Evolutionary conservation across 192 early-diverging fungal species (phyloP).

Genomic region (Podochytrium sp.): DNA sequence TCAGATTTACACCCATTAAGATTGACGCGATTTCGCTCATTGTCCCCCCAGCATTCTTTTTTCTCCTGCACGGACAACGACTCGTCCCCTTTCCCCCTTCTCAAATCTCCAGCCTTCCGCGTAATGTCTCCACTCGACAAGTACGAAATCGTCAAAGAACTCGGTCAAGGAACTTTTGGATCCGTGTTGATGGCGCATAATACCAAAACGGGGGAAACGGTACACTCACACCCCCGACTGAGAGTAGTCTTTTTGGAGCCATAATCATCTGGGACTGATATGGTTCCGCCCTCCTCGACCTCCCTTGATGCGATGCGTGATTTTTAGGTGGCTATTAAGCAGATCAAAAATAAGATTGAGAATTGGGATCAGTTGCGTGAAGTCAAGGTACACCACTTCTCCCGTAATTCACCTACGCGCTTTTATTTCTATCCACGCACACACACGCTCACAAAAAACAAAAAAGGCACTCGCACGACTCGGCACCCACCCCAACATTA

Average conservation of each 20-base stretch:
- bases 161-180: constrained; percentile 88
- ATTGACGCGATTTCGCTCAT: too few relatives aligned
- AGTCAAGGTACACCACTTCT: constrained; percentile 63
- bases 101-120: too few relatives aligned
- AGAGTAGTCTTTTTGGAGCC: too few relatives aligned
- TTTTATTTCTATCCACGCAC: not conserved
- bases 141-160: constrained; percentile 68
- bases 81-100: too few relatives aligned
- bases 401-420: not conserved
- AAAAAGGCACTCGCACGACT: constrained; percentile 67
- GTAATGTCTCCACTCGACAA: constrained; percentile 38
- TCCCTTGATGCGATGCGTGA: not conserved
- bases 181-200: constrained; percentile 72
- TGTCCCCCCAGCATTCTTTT: too few relatives aligned
- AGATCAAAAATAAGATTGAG: constrained; percentile 82
- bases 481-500: constrained; percentile 81
- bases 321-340: constrained; percentile 82
- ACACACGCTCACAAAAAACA: not conserved
- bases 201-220: constrained; percentile 66
- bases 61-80: too few relatives aligned
- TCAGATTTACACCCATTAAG: too few relatives aligned
- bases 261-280: too few relatives aligned
- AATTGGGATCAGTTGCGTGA: constrained; percentile 75
- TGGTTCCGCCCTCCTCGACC: not conserved
- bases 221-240: too few relatives aligned